These are phyloP conservation scores for Dactylellina haptotyla DNA, from an alignment of 2,329 filamentous ascomycete genomes.

Conservation along the genomic window DNA sequence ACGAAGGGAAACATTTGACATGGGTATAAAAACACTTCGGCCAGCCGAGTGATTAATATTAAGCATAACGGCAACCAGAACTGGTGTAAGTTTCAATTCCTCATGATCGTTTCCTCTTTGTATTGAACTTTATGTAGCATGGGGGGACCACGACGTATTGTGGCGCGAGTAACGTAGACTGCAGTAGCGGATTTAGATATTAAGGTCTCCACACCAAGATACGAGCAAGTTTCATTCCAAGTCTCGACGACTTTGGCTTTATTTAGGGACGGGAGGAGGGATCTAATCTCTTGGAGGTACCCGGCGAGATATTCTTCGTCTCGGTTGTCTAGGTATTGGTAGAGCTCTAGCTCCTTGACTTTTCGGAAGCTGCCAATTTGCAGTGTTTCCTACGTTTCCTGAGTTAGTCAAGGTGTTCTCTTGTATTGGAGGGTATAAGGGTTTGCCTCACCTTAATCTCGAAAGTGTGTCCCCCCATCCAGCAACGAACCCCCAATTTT, in stretches of 20 bases:
- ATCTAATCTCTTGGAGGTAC: slow-evolving; percentile 10
- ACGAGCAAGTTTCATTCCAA: slow-evolving; percentile 22
- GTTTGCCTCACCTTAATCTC: slow-evolving; percentile 24
- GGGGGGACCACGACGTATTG: neutral
- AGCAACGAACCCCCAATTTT: slow-evolving; percentile 8
- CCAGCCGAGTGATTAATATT: neutral
- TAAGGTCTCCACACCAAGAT: slow-evolving; percentile 1
- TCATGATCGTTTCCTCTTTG: neutral
- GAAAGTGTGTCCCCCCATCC: slow-evolving; percentile 11
- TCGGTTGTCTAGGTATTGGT: slow-evolving; percentile 12
- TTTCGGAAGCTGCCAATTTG: slow-evolving; percentile 29
- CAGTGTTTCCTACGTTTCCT: neutral
- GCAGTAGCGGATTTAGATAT: slow-evolving; percentile 11
- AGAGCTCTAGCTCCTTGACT: slow-evolving; percentile 14
- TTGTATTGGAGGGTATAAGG: neutral
- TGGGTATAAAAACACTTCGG: neutral
- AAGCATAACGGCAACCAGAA: neutral
- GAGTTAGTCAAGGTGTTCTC: neutral
- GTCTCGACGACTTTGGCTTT: slow-evolving; percentile 23
- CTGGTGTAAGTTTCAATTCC: neutral
- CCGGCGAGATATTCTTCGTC: slow-evolving; percentile 11
- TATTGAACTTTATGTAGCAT: neutral
- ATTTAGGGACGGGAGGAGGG: neutral
- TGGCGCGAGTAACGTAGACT: slow-evolving; percentile 10
- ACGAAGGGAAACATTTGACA: too few species aligned